Percentiles rank a stretch among this genome's conserved stretches.
Evolutionary conservation across 352 stramenopile species (phyloP).

Genomic region (Halophytophthora batemanensis): DNA sequence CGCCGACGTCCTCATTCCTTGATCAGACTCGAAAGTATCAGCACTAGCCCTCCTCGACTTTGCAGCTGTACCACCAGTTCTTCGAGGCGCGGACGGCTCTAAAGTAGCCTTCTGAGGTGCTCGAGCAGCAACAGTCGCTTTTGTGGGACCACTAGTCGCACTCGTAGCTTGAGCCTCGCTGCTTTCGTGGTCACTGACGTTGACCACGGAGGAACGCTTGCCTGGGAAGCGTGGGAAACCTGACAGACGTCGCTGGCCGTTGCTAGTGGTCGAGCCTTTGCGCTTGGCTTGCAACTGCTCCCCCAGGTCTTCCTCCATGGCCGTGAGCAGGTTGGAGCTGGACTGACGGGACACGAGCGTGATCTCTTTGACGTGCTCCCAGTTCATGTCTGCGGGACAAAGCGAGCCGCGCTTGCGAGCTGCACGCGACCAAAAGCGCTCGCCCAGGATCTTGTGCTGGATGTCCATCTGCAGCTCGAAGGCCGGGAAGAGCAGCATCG

Average conservation of each 20-base stretch:
- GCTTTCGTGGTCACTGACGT: background rate
- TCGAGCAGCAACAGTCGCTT: background rate
- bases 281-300: conserved; percentile 19
- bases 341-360: conserved; percentile 23
- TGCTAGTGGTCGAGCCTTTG: conserved; percentile 2
- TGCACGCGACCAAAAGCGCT: conserved; percentile 52
- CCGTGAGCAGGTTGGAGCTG: conserved; percentile 21
- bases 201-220: conserved; percentile 9
- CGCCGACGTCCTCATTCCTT: no score
- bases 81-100: no score
- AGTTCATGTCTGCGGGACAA: conserved; percentile 34
- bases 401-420: conserved; percentile 37
- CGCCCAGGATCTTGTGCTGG: conserved; percentile 51
- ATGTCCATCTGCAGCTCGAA: conserved; percentile 71
- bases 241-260: conserved; percentile 12
- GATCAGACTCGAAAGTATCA: no score
- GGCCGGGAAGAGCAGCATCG: conserved; percentile 64
- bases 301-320: conserved; percentile 30
- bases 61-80: no score
- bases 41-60: no score
- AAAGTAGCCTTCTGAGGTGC: no score
- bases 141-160: background rate
- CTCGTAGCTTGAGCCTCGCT: background rate
- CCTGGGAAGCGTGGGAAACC: conserved; percentile 7
- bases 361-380: conserved; percentile 33